Evolutionary conservation across 2,329 filamentous ascomycete genomes (phyloP).

Genomic region (Colletotrichum somersetense): DNA sequence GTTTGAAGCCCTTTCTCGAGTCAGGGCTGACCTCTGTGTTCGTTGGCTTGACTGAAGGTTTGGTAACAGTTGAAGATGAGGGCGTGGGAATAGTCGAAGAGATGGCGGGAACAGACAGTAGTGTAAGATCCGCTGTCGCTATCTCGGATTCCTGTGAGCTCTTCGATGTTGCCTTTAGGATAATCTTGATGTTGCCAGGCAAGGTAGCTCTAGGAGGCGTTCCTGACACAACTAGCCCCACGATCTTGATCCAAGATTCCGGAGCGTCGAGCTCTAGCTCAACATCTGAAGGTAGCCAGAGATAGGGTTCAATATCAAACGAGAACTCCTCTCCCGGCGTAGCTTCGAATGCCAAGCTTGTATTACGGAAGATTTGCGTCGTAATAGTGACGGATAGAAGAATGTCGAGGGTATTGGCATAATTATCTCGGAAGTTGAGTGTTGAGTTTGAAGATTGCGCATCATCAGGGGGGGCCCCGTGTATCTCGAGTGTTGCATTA

Average conservation of each 20-base stretch:
- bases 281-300: conserved; percentile 56
- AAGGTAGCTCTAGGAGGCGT: conserved; percentile 53
- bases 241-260: conserved; percentile 59
- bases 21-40: conserved; percentile 42
- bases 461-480: conserved; percentile 72
- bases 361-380: conserved; percentile 56
- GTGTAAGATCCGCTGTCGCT: conserved; percentile 52
- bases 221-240: conserved; percentile 56
- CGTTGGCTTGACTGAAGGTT: conserved; percentile 45
- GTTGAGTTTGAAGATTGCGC: conserved; percentile 73
- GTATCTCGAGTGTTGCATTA: conserved; percentile 69
- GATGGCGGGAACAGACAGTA: conserved; percentile 49
- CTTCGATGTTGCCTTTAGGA: conserved; percentile 50
- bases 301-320: conserved; percentile 58
- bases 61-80: conserved; percentile 42
- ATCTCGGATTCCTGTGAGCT: conserved; percentile 52
- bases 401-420: conserved; percentile 70
- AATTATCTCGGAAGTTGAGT: conserved; percentile 70
- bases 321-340: conserved; percentile 57
- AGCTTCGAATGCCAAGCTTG: conserved; percentile 55
- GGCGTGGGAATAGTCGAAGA: conserved; percentile 42
- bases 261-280: conserved; percentile 53
- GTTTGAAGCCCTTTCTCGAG: conserved; percentile 19
- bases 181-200: conserved; percentile 45
- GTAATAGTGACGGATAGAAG: conserved; percentile 58